Conservation (phyloP, 306 rosid species). For the Dalbergia cultrata region DNA sequence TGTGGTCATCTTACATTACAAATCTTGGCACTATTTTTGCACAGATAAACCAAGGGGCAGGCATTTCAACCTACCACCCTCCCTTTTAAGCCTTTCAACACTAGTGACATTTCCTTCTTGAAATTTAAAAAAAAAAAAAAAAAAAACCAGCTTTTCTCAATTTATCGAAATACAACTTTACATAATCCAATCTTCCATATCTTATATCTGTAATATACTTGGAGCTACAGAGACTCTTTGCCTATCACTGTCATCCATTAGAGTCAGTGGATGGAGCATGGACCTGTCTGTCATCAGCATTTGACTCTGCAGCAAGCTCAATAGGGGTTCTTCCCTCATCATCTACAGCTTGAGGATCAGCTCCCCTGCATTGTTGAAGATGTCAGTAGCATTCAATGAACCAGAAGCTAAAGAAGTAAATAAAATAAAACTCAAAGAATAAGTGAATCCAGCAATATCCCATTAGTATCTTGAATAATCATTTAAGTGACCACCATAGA, state of each 20-base stretch:
- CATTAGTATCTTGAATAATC: slow-evolving; percentile 18
- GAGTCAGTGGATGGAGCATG: slow-evolving; percentile 69
- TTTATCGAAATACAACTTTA: slow-evolving; percentile 68
- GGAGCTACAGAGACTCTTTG: slow-evolving; percentile 40
- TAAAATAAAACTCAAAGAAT: not conserved
- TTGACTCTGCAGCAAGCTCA: slow-evolving; percentile 75
- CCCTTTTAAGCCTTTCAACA: slow-evolving; percentile 56
- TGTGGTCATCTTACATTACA: slow-evolving; percentile 69
- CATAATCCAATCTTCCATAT: slow-evolving; percentile 68
- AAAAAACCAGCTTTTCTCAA: slow-evolving; percentile 59
- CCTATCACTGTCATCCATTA: slow-evolving; percentile 63
- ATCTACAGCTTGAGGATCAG: slow-evolving; percentile 83
- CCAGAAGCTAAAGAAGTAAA: slow-evolving; percentile 12
- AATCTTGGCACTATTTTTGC: slow-evolving; percentile 53
- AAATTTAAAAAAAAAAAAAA: not conserved
- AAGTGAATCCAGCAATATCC: slow-evolving; percentile 6
- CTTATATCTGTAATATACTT: slow-evolving; percentile 52
- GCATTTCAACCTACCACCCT: slow-evolving; percentile 77
- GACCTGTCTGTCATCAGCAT: slow-evolving; percentile 70
- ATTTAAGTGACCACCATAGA: not conserved
- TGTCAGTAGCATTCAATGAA: slow-evolving; percentile 39
- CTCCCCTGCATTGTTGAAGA: slow-evolving; percentile 76
- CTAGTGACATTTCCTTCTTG: slow-evolving; percentile 50
- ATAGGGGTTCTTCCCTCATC: slow-evolving; percentile 88
- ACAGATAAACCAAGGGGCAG: slow-evolving; percentile 66